Evolutionary conservation across 352 stramenopile species (phyloP), one percentile per base, ranked within the genome.

Genomic region (Phytophthora pistaciae): DNA sequence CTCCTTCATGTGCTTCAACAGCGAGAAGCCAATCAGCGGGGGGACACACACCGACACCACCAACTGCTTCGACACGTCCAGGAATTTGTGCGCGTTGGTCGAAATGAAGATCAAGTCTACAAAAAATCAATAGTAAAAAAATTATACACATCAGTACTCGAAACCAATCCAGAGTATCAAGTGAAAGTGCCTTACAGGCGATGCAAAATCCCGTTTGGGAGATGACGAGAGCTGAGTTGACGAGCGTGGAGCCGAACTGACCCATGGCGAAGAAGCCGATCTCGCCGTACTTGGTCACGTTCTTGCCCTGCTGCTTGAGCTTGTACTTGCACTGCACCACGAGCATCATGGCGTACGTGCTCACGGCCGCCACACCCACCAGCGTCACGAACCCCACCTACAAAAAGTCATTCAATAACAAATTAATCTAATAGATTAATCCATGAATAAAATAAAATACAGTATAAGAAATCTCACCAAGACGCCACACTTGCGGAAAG

Each of bases 21-120:
- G 80, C 11, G 95, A 94, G 49, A 98, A 88, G 2, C 80, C 67
- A 33, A 91, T 70, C 3, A 98, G 75, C 13, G 83, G 85, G 1
- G 86, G 80, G 5, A 94, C 71, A 23, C 84, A 93, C 29, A 91
- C 71, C 0, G 74, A 75, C 3, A 94, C 79, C 20, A 92, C 75
- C 29, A 90, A 53, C 16, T 77, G 68, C 20, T 90, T 90, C 4
- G 80, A 81, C 21, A 93, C 64, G 3, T 80, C 69, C 49, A 88
- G 71, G 64, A 97, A 93, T 29, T 84, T 91, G 48, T 95, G 77
- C 1, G 93, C 75, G 69, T 98, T 98, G 4, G 90, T 84, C 11
- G 90, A 81, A 54, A 98, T 98, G 64, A 98, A 98, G 74, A 98
- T 97, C 46, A 98, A 79, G 65, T 98, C 84, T 92, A 50, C 16